phyloP scores from a whole-genome alignment of 495 filamentous ascomycete genomes.

The Penicillium nucicola region DNA sequence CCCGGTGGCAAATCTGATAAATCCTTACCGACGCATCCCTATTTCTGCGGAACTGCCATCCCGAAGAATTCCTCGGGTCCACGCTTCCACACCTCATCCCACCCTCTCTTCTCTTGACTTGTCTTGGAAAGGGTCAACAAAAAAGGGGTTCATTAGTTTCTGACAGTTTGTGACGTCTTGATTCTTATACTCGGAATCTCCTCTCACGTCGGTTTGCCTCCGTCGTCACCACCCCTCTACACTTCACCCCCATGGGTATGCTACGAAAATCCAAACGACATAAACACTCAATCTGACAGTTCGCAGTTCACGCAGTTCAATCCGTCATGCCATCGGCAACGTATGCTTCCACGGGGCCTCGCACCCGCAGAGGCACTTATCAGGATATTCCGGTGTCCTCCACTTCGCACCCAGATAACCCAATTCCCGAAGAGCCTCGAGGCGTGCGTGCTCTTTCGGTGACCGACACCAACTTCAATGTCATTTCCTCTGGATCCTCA shows the following conservation, averaged over 20 bases:
- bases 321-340: slow-evolving; percentile 26
- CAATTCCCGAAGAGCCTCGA: slow-evolving; percentile 54
- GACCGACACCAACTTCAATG: slow-evolving; percentile 42
- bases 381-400: slow-evolving; percentile 41
- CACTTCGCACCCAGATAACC: slow-evolving; percentile 55
- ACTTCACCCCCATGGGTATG: slow-evolving; percentile 20
- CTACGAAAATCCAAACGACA: background rate
- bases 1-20: slow-evolving; percentile 31
- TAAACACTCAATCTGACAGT: background rate
- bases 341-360: slow-evolving; percentile 22
- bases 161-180: background rate
- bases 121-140: too few relatives aligned
- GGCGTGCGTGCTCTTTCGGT: slow-evolving; percentile 38
- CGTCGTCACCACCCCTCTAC: background rate
- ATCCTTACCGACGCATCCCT: slow-evolving; percentile 10
- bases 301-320: slow-evolving; percentile 35
- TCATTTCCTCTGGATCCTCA: slow-evolving; percentile 30
- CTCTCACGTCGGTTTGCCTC: background rate
- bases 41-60: slow-evolving; percentile 24
- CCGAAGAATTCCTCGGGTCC: slow-evolving; percentile 27
- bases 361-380: slow-evolving; percentile 26
- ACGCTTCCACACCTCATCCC: slow-evolving; percentile 27
- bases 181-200: background rate
- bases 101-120: slow-evolving; percentile 9
- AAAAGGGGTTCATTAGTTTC: background rate